A percentile compares a stretch with the other conserved stretches of the same genome.
Evolutionary conservation across 2,329 filamentous ascomycete species (phyloP).

Genomic region (Ophiostoma tasmaniense): DNA sequence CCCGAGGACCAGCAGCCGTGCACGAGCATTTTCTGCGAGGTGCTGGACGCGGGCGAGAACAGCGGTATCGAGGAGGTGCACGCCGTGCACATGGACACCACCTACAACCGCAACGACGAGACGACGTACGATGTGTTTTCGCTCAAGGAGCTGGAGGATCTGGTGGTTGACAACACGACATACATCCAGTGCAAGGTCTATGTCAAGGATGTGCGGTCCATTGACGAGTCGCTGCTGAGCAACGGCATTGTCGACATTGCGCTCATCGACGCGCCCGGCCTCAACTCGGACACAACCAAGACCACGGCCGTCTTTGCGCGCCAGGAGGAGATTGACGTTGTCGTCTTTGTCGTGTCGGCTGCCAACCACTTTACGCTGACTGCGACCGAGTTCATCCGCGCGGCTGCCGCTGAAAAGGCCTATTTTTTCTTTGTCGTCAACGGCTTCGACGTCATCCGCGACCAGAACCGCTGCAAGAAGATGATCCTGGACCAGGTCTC

Average conservation of each 20-base stretch:
- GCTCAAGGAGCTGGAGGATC: conserved; percentile 70
- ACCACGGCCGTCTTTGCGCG: conserved; percentile 95
- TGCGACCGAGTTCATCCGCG: conserved; percentile 95
- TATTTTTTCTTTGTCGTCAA: conserved; percentile 99
- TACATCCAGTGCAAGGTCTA: conserved; percentile 98
- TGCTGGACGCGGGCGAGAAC: conserved; percentile 86
- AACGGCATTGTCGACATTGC: conserved; percentile 98
- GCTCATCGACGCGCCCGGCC: conserved; percentile 87
- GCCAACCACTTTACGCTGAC: conserved; percentile 97
- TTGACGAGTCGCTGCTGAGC: conserved; percentile 90
- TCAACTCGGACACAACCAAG: conserved; percentile 94
- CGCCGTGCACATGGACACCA: conserved; percentile 71
- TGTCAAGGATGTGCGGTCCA: conserved; percentile 76
- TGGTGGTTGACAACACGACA: conserved; percentile 78
- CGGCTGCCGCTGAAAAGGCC: conserved; percentile 90
- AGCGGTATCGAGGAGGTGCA: conserved; percentile 89
- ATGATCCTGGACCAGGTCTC: conserved; percentile 87
- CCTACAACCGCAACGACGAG: conserved; percentile 85
- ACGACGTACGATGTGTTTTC: conserved; percentile 84
- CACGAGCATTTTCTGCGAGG: conserved; percentile 97
- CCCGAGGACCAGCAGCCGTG: conserved; percentile 97
- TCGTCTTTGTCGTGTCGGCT: conserved; percentile 95
- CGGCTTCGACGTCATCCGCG: conserved; percentile 86
- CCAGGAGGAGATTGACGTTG: conserved; percentile 97
- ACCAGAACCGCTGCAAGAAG: conserved; percentile 84